Conservation (phyloP, 2,329 filamentous ascomycete species). For the Didymella keratinophila region DNA sequence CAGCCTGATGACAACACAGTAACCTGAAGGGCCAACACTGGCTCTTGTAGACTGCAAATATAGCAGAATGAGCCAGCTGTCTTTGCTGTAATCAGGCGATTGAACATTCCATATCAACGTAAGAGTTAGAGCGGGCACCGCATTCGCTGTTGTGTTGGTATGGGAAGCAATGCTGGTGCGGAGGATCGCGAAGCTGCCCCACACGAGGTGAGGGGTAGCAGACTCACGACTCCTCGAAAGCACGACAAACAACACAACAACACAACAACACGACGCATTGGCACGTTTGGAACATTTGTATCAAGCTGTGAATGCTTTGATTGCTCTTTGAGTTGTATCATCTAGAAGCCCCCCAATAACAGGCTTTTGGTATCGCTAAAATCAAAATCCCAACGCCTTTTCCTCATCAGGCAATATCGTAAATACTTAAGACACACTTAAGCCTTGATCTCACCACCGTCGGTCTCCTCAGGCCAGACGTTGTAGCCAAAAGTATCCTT, state of each 20-base stretch:
- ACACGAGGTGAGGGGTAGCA: background rate
- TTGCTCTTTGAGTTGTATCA: constrained; percentile 13
- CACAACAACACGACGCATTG: background rate
- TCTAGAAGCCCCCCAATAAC: constrained; percentile 23
- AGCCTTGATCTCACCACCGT: constrained; percentile 39
- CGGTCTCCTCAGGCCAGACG: constrained; percentile 59
- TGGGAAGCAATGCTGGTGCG: background rate
- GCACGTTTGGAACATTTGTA: background rate
- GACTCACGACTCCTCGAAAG: background rate
- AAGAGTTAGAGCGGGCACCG: background rate
- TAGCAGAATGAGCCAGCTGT: background rate
- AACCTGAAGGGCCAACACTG: too few species aligned
- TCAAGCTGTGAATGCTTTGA: constrained; percentile 10
- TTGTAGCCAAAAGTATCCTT: constrained; percentile 81
- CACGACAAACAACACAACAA: background rate
- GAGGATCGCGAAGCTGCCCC: background rate
- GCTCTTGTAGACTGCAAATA: background rate
- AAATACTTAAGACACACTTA: constrained; percentile 8
- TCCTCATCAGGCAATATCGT: background rate
- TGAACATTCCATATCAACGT: too few species aligned
- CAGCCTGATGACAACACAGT: too few species aligned
- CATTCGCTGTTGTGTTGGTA: background rate
- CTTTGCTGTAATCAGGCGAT: background rate
- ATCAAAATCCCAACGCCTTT: constrained; percentile 18
- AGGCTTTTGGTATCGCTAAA: constrained; percentile 39